A percentile compares a stretch with the other conserved stretches of the same genome.
Evolutionary conservation across 768 basidiomycete species (phyloP).

Genomic region (Boletus speciosus): DNA sequence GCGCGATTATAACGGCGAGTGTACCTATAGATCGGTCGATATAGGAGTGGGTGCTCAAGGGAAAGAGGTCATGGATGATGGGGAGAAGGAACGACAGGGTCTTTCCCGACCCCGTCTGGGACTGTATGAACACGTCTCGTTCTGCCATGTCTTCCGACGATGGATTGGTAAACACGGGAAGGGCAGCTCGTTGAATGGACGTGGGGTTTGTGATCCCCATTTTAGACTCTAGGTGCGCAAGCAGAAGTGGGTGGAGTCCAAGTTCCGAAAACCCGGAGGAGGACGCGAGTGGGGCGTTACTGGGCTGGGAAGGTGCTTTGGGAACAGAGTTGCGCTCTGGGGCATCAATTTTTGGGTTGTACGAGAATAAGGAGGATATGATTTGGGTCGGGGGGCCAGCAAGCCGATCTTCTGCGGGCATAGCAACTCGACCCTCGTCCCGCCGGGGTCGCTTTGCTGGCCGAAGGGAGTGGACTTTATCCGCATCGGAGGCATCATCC

Average conservation of each 20-base stretch:
- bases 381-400: constrained; percentile 46
- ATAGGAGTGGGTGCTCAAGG: constrained; percentile 83
- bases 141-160: constrained; percentile 35
- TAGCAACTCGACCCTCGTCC: constrained; percentile 21
- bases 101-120: constrained; percentile 97
- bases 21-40: constrained; percentile 96
- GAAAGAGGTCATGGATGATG: constrained; percentile 91
- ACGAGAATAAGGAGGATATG: constrained; percentile 88
- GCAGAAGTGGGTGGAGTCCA: constrained; percentile 78
- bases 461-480: constrained; percentile 27
- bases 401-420: constrained; percentile 12
- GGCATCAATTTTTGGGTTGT: constrained; percentile 65
- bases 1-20: constrained; percentile 89
- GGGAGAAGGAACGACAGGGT: constrained; percentile 91
- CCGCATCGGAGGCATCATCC: constrained; percentile 16
- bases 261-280: constrained; percentile 79
- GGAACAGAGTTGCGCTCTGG: constrained; percentile 29
- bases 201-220: constrained; percentile 85
- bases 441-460: constrained; percentile 48
- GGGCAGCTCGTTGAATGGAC: constrained; percentile 75
- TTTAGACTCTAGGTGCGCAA: constrained; percentile 72
- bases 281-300: constrained; percentile 78
- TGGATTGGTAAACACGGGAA: constrained; percentile 57
- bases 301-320: constrained; percentile 46
- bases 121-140: constrained; percentile 89